These are phyloP conservation scores for Populus hybrid DNA, from an alignment of 441 rosid genomes.

Conservation along the genomic window DNA sequence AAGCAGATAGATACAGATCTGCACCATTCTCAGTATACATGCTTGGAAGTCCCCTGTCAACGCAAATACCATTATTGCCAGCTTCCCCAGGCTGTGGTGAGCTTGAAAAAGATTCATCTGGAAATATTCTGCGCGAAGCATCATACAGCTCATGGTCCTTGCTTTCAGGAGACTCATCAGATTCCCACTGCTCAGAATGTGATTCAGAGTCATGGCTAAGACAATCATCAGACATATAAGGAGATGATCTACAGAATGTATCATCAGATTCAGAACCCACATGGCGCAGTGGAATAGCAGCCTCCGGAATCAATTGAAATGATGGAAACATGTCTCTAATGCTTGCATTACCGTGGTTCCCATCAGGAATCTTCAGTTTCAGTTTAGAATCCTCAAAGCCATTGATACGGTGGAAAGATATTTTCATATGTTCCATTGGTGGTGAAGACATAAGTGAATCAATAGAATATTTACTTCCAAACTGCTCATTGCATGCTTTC, in stretches of 20 bases:
- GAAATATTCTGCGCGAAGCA: slow-evolving; percentile 37
- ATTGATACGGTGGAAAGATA: slow-evolving; percentile 72
- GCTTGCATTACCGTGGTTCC: slow-evolving; percentile 33
- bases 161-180: slow-evolving; percentile 45
- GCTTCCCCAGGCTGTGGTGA: slow-evolving; percentile 29
- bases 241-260: slow-evolving; percentile 83
- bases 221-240: slow-evolving; percentile 67
- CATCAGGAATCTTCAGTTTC: slow-evolving; percentile 66
- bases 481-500: slow-evolving; percentile 29
- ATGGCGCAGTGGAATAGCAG: slow-evolving; percentile 36
- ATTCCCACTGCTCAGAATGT: slow-evolving; percentile 87
- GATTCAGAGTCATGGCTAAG: slow-evolving; percentile 55
- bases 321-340: slow-evolving; percentile 56
- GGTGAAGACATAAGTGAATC: slow-evolving; percentile 70
- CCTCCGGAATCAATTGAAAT: slow-evolving; percentile 85
- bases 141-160: slow-evolving; percentile 44
- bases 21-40: slow-evolving; percentile 30
- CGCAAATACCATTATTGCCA: slow-evolving; percentile 4
- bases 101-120: slow-evolving; percentile 37
- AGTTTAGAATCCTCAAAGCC: slow-evolving; percentile 61
- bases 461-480: slow-evolving; percentile 37
- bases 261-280: slow-evolving; percentile 62
- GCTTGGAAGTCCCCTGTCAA: background rate
- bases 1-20: slow-evolving; percentile 31
- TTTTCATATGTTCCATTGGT: slow-evolving; percentile 84